Base-by-base conservation (phyloP, 768 basidiomycete genomes). In the Gymnopilus dilepis region DNA sequence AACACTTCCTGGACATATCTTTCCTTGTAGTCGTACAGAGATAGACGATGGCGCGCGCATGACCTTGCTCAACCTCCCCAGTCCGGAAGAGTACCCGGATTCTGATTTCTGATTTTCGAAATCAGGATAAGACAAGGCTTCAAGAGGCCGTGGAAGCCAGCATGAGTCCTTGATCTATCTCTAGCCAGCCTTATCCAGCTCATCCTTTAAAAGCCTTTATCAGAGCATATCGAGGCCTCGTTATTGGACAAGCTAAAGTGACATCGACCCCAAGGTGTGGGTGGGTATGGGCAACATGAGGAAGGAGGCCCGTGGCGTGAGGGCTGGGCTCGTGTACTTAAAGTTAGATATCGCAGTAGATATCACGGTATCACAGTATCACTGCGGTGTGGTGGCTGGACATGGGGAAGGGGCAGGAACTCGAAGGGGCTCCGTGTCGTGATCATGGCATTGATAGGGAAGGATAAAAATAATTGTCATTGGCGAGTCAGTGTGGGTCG, bases 381-480 rank as follows among this genome's bases (percentile, higher is more conserved):
- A n/a, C n/a, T n/a, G n/a, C n/a, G n/a, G n/a, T n/a, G n/a, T n/a
- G n/a, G n/a, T n/a, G n/a, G n/a, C n/a, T n/a, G n/a, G n/a, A n/a
- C n/a, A n/a, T 50, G 28, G 30, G n/a, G 45, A 45, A 22, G 43
- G 21, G 43, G 19, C 21, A n/a, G n/a, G n/a, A n/a, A n/a, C n/a
- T n/a, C n/a, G n/a, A n/a, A n/a, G n/a, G n/a, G n/a, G n/a, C n/a
- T n/a, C n/a, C n/a, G n/a, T n/a, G n/a, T n/a, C n/a, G n/a, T n/a
- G n/a, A n/a, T n/a, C n/a, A n/a, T n/a, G n/a, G n/a, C n/a, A n/a
- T n/a, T n/a, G n/a, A n/a, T 37, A 37, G 34, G 34, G 26, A 12
- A 30, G 21, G 45, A 41, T 48, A 50, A 50, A 50, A 50, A 50
- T 50, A 50, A n/a, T n/a, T n/a, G n/a, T n/a, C n/a, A n/a, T n/a